Base-by-base conservation (phyloP, 2,329 filamentous ascomycete genomes). In the Pyricularia grisea region DNA sequence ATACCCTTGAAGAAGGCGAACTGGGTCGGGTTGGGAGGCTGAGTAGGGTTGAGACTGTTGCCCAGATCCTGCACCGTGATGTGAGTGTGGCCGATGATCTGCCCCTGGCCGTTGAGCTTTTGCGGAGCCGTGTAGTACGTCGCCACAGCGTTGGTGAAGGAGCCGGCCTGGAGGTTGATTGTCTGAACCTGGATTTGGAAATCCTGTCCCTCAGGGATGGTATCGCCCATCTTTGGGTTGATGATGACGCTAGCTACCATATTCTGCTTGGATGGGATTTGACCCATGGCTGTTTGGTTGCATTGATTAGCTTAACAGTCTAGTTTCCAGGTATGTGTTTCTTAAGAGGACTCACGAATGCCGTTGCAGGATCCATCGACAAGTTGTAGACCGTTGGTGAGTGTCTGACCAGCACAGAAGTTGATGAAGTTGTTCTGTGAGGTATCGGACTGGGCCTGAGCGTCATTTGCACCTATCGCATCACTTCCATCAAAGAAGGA, bases 81-180 rank as follows among this genome's bases (percentile, higher is more conserved):
- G 76, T 88, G 87, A 3, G 84, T 85, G 78, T 88, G 87, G 12
- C 87, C 87, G 65, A 88, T 83, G 72, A 88, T 80, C 55, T 81
- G 76, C 63, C 86, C 86, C 28, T 75, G 69, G 61, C 76, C 75
- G 70, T 84, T 79, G 5, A 88, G 76, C 61, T 83, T 75, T 76
- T 88, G 86, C 11, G 87, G 87, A 12, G 86, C 85, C 1, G 84
- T 76, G 76, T 88, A 88, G 79, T 88, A 88, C 20, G 85, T 88
- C 68, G 75, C 79, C 67, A 82, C 79, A n/a, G 87, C 82, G 72
- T 88, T 88, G 70, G 86, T 88, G 74, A 89, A 88, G 68, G 81
- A 78, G 10, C 87, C 87, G n/a, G 86, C 77, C 12, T 79, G 75
- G 69, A 89, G 79, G 77, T 87, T 86, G 69, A 76, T 72, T 60